These are phyloP conservation scores for Rhododendron simsii DNA, from an alignment of 148 eudicot species.

Conservation along the genomic window DNA sequence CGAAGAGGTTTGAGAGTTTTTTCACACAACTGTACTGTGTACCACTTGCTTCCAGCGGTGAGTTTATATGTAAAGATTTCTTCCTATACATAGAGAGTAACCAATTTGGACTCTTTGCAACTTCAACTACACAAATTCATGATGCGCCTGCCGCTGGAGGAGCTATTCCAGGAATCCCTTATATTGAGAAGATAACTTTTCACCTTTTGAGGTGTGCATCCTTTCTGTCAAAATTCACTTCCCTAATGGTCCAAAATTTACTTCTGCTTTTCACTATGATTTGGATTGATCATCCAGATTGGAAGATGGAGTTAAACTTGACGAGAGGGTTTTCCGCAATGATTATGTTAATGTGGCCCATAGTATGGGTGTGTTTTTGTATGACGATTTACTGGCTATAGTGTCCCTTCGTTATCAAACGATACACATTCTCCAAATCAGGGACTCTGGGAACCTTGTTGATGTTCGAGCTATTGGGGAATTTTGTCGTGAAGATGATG, in stretches of 20 bases:
- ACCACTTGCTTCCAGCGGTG: conserved; percentile 71
- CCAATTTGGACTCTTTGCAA: conserved; percentile 85
- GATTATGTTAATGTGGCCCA: conserved; percentile 88
- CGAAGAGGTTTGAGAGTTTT: conserved; percentile 82
- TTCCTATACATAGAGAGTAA: conserved; percentile 70
- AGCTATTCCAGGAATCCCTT: conserved; percentile 84
- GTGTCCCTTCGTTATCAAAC: conserved; percentile 89
- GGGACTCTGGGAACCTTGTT: conserved; percentile 87
- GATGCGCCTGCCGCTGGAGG: conserved; percentile 78
- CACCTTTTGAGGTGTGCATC: conserved; percentile 73
- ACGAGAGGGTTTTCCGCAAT: conserved; percentile 78
- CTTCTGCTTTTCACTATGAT: conserved; percentile 8
- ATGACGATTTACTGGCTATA: conserved; percentile 88
- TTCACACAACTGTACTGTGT: conserved; percentile 68
- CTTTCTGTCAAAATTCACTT: background rate
- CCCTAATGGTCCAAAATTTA: background rate
- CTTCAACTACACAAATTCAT: conserved; percentile 84
- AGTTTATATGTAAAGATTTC: conserved; percentile 92
- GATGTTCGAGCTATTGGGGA: conserved; percentile 86
- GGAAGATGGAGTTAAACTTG: conserved; percentile 84
- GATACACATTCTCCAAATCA: conserved; percentile 89
- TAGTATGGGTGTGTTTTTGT: conserved; percentile 77
- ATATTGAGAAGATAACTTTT: conserved; percentile 83
- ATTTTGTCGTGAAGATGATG: conserved; percentile 92
- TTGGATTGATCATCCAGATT: conserved; percentile 39